These are phyloP conservation scores for Phytophthora pistaciae DNA, from an alignment of 352 stramenopile species.

Conservation along the genomic window DNA sequence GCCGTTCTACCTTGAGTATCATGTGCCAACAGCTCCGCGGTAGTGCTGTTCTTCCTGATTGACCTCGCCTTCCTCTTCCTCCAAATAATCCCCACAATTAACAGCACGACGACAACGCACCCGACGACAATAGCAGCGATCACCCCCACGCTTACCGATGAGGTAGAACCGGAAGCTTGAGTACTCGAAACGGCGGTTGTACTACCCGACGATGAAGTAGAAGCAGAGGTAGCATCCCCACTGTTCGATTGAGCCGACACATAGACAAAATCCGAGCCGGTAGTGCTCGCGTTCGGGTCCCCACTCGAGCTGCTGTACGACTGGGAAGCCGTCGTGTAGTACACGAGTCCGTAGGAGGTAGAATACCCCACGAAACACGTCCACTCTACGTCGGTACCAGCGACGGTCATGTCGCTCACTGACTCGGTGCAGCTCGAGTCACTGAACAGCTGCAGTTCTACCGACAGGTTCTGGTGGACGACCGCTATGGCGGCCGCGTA, in stretches of 20 bases:
- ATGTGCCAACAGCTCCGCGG: slow-evolving; percentile 8
- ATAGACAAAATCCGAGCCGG: slow-evolving; percentile 21
- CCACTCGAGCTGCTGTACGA: slow-evolving; percentile 18
- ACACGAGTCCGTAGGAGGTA: slow-evolving; percentile 23
- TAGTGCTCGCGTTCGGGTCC: slow-evolving; percentile 9
- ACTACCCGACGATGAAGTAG: not conserved
- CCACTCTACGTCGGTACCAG: slow-evolving; percentile 20
- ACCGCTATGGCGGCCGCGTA: slow-evolving; percentile 19
- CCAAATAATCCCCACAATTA: slow-evolving; percentile 12
- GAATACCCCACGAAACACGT: slow-evolving; percentile 27
- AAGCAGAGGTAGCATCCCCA: not conserved
- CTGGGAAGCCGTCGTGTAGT: slow-evolving; percentile 20
- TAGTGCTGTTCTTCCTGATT: slow-evolving; percentile 13
- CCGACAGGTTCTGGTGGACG: slow-evolving; percentile 18
- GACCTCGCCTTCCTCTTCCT: slow-evolving; percentile 4
- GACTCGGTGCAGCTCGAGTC: slow-evolving; percentile 17
- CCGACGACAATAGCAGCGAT: slow-evolving; percentile 29
- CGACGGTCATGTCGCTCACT: slow-evolving; percentile 11
- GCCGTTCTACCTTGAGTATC: slow-evolving; percentile 21
- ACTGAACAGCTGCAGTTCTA: slow-evolving; percentile 25
- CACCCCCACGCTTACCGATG: slow-evolving; percentile 17
- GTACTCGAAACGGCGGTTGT: not conserved
- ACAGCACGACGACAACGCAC: slow-evolving; percentile 6
- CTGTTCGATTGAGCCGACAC: slow-evolving; percentile 12
- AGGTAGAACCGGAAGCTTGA: not conserved